Base-by-base conservation (phyloP, 345 rosid genomes). In the Gossypium mustelinum region DNA sequence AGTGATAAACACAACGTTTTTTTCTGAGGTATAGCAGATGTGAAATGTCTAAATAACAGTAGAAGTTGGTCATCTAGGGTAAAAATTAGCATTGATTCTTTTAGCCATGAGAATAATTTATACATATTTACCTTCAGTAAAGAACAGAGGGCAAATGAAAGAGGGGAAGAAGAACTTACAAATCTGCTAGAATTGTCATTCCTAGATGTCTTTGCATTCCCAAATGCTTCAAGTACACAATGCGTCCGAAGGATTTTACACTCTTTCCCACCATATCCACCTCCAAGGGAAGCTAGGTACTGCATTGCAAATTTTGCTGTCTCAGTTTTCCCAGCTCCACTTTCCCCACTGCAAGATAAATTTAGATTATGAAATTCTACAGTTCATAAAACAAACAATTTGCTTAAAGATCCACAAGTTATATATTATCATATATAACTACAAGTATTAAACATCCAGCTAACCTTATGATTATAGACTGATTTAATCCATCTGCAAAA, bases 281-380 rank as follows among this genome's bases (percentile, higher is more conserved):
- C 94, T 81, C 97, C 92, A 82, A 88, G 89, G 69, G 95, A 78
- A 80, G 97, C 92, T 87, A 96, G 86, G 80, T 92, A 96, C 80
- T 88, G 94, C 97, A 93, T 91, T 41, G 87, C 92, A 80, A 86
- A 82, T 86, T 92, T 93, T 70, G 97, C 97, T 10, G 99, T 93
- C 86, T 96, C 98, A 2, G 97, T 96, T 84, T 96, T 96, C 59
- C 98, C 99, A 74, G 99, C 88, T 64, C 99, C 99, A 82, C 97
- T 93, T 86, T 92, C 97, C 68, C 99, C 99, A 78, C 99, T 96
- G 90, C 51, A 84, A 74, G 78, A 75, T 51, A 63, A 61, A 52
- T 34, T 25, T 56, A 77, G 34, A 52, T 29, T 17, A n/a, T 11
- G 45, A 52, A 52, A 52, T 70, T 59, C 59, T 47, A 73, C 65